A percentile compares a stretch with the other conserved stretches of the same genome.
Conservation (phyloP, 2,329 filamentous ascomycete genomes). For the Ilyonectria mors-panacis region DNA sequence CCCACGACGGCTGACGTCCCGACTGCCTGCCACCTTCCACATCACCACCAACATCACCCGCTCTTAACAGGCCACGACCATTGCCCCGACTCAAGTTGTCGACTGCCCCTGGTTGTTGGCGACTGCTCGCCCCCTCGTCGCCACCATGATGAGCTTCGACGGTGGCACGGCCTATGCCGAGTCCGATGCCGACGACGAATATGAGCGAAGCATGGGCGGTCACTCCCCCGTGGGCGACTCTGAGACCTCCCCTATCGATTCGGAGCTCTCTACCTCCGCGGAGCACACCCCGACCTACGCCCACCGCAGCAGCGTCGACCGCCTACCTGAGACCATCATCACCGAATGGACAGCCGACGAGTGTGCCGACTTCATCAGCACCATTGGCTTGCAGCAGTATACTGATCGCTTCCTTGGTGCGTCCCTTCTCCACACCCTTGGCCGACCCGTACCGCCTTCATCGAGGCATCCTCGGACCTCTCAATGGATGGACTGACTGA, state of each 20-base stretch:
- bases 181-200: constrained; percentile 87
- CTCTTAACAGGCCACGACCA: constrained; percentile 7
- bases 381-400: constrained; percentile 86
- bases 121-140: constrained; percentile 33
- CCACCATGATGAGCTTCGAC: constrained; percentile 71
- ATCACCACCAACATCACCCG: constrained; percentile 5
- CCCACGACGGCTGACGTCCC: constrained; percentile 4
- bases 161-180: constrained; percentile 81
- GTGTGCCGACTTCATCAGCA: constrained; percentile 88
- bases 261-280: constrained; percentile 76
- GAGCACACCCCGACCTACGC: constrained; percentile 87
- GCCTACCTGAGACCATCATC: constrained; percentile 81
- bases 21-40: constrained; percentile 1
- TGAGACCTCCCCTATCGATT: constrained; percentile 79
- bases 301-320: constrained; percentile 75
- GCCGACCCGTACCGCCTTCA: not conserved
- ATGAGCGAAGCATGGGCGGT: constrained; percentile 79
- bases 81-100: constrained; percentile 27
- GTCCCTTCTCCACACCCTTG: constrained; percentile 52
- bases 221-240: constrained; percentile 79
- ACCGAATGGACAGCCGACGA: constrained; percentile 88
- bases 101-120: constrained; percentile 29
- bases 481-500: constrained; percentile 31
- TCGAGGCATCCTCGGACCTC: not conserved
- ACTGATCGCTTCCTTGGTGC: constrained; percentile 86